Conservation (phyloP, 2,329 filamentous ascomycete species). For the Colletotrichum tofieldiae region DNA sequence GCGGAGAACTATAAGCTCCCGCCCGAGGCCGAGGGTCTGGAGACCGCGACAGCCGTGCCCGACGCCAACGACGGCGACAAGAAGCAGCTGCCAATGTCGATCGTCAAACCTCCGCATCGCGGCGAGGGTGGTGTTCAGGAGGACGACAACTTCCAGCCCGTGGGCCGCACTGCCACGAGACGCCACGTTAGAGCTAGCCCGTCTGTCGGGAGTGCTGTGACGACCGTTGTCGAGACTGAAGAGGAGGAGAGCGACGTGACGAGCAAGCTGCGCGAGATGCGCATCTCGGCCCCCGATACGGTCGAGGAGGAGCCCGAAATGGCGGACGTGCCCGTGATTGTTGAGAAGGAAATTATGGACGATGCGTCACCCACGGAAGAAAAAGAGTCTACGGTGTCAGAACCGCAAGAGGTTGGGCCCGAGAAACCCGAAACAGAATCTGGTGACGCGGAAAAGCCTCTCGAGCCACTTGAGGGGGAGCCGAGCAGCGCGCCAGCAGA, state of each 20-base stretch:
- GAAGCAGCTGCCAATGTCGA: conserved; percentile 52
- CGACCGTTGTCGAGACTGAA: conserved; percentile 86
- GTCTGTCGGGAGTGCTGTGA: conserved; percentile 83
- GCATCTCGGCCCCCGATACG: conserved; percentile 68
- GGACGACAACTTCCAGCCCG: conserved; percentile 67
- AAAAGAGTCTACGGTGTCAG: conserved; percentile 46
- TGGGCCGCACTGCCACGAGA: conserved; percentile 80
- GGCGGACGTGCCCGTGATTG: conserved; percentile 60
- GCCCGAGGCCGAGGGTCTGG: conserved; percentile 89
- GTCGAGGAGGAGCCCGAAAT: conserved; percentile 67
- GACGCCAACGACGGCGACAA: conserved; percentile 54
- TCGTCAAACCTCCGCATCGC: conserved; percentile 54
- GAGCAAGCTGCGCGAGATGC: conserved; percentile 63
- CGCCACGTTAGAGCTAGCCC: conserved; percentile 86
- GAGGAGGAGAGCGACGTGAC: conserved; percentile 76
- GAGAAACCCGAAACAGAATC: conserved; percentile 15
- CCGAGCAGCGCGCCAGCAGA: conserved; percentile 16
- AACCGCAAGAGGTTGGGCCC: conserved; percentile 27
- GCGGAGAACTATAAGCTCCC: conserved; percentile 97
- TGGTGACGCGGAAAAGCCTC: conserved; percentile 3
- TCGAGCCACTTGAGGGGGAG: conserved; percentile 2
- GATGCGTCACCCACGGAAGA: conserved; percentile 43
- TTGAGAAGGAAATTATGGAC: conserved; percentile 53
- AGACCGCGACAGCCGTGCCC: conserved; percentile 61
- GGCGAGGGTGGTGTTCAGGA: conserved; percentile 47